Evolutionary conservation across 805 yeast species (phyloP).

Genomic region (Zygotorulaspora danielsina): DNA sequence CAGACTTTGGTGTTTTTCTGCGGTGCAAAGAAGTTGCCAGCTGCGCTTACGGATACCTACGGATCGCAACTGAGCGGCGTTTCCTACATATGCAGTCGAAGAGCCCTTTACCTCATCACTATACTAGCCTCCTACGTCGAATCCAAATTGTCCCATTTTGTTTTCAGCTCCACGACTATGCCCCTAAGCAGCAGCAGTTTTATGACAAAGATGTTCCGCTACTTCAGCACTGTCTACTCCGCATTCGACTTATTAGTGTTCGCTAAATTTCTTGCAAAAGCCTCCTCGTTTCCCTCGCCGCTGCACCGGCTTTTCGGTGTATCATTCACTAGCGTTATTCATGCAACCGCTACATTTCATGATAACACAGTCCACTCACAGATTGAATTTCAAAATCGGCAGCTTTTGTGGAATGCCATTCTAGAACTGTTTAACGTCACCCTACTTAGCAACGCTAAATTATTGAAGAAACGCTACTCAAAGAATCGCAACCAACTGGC

Average conservation of each 20-base stretch:
- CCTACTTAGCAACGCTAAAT: conserved; percentile 17
- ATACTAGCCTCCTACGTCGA: conserved; percentile 16
- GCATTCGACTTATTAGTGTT: conserved; percentile 9
- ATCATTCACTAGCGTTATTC: conserved; percentile 4
- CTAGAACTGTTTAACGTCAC: conserved; percentile 26
- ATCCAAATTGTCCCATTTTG: conserved; percentile 14
- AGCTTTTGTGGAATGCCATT: conserved; percentile 31
- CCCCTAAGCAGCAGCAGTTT: neutral
- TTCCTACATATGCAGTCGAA: conserved; percentile 13
- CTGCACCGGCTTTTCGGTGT: conserved; percentile 21
- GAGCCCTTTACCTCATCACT: conserved; percentile 16
- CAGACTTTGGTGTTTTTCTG: conserved; percentile 22
- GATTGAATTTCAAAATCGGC: conserved; percentile 29
- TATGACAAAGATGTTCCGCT: neutral
- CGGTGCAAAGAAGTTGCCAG: conserved; percentile 12
- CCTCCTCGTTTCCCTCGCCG: conserved; percentile 16
- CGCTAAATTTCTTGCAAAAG: conserved; percentile 3
- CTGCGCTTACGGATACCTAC: conserved; percentile 11
- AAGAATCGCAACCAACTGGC: conserved; percentile 5
- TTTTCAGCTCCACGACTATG: conserved; percentile 4
- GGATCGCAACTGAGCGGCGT: conserved; percentile 21
- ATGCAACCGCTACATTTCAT: conserved; percentile 12
- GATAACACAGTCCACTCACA: conserved; percentile 20
- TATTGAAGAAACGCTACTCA: conserved; percentile 10
- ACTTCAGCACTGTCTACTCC: conserved; percentile 5